Evolutionary conservation across 768 basidiomycete species (phyloP).

Genomic region (Albatrellus ellisii): DNA sequence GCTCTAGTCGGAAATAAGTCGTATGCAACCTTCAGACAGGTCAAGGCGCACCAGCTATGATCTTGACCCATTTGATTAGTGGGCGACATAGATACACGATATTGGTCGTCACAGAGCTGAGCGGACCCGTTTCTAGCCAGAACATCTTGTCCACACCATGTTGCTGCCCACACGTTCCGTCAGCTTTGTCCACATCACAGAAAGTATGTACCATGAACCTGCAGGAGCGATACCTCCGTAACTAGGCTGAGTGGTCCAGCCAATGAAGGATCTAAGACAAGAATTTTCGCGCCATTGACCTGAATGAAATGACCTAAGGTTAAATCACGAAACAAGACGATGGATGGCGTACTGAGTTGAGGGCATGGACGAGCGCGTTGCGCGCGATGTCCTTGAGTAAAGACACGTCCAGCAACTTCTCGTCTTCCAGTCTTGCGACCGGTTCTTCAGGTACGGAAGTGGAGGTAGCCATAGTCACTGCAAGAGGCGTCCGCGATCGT

Average conservation of each 20-base stretch:
- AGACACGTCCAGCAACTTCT: conserved; percentile 41
- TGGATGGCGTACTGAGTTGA: conserved; percentile 63
- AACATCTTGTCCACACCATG: conserved; percentile 99
- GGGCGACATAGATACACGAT: conserved; percentile 91
- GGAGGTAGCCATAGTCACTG: conserved; percentile 12
- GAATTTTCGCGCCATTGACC: conserved; percentile 92
- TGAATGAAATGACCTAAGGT: conserved; percentile 17
- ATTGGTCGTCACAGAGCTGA: conserved; percentile 74
- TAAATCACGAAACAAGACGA: background rate
- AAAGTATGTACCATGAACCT: conserved; percentile 36
- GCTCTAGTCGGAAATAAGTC: conserved; percentile 40
- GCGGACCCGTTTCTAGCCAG: conserved; percentile 88
- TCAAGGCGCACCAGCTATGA: conserved; percentile 69
- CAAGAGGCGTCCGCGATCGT: background rate
- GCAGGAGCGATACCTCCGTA: conserved; percentile 87
- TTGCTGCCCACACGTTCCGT: conserved; percentile 38
- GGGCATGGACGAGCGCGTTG: conserved; percentile 69
- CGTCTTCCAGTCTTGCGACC: conserved; percentile 9
- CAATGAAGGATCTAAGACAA: conserved; percentile 81
- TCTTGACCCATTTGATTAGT: conserved; percentile 70
- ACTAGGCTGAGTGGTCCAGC: conserved; percentile 89
- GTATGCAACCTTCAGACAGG: conserved; percentile 1
- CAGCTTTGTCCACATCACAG: background rate
- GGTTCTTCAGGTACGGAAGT: conserved; percentile 18
- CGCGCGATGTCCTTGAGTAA: conserved; percentile 66